phyloP scores from a whole-genome alignment of 495 filamentous ascomycete species.

The Schizothecium vesticola region DNA sequence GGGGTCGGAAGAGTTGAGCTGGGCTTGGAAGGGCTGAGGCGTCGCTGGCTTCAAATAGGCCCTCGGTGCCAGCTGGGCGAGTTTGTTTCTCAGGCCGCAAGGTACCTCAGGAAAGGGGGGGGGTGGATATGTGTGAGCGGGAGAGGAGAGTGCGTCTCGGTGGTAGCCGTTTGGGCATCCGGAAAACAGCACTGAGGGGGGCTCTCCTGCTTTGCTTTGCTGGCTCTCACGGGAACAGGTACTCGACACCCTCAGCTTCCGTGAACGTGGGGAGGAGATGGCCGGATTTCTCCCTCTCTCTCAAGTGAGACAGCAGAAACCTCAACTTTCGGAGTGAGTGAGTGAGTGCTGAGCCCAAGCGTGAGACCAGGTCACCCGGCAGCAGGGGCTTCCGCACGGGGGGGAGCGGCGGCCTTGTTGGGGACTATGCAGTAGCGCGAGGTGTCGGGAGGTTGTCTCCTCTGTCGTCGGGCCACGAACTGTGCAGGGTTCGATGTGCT shows the following conservation, averaged over 20 bases:
- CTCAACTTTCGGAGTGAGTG: background rate
- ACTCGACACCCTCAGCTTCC: background rate
- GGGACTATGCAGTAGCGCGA: slow-evolving; percentile 17
- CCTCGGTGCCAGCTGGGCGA: background rate
- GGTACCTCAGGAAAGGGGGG: background rate
- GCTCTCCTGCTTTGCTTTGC: background rate
- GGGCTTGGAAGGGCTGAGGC: slow-evolving; percentile 1
- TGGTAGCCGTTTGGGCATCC: background rate
- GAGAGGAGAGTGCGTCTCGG: background rate
- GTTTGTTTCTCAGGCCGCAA: slow-evolving; percentile 2
- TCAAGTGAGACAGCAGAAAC: slow-evolving; percentile 10
- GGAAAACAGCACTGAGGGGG: background rate
- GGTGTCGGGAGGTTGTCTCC: slow-evolving; percentile 14
- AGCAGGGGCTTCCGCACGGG: slow-evolving; percentile 5
- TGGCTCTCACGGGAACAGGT: background rate
- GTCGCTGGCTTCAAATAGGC: slow-evolving; percentile 7
- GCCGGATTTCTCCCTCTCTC: background rate
- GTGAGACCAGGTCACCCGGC: slow-evolving; percentile 9
- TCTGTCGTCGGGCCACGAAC: slow-evolving; percentile 9
- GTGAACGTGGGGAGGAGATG: slow-evolving; percentile 2
- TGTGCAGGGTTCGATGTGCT: slow-evolving; percentile 12
- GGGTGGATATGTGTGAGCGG: background rate
- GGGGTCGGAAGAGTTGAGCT: background rate
- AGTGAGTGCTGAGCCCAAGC: background rate
- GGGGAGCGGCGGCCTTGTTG: slow-evolving; percentile 7